Conservation (phyloP, 2,329 filamentous ascomycete species). For the Exophiala viscosa region DNA sequence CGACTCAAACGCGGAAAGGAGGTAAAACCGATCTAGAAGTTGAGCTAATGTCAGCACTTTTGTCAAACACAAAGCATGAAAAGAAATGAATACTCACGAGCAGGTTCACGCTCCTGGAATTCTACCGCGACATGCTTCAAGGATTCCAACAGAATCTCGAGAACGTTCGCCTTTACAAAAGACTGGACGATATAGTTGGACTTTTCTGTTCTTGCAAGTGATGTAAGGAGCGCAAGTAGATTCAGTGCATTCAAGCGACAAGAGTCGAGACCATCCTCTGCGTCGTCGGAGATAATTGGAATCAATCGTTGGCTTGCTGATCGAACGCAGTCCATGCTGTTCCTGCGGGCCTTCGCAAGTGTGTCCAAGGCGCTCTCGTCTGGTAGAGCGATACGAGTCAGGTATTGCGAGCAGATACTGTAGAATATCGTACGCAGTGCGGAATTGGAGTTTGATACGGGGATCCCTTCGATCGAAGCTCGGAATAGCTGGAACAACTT, state of each 20-base stretch:
- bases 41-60: slow-evolving; percentile 1
- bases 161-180: slow-evolving; percentile 82
- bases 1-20: slow-evolving; percentile 64
- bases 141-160: slow-evolving; percentile 84
- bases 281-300: slow-evolving; percentile 87
- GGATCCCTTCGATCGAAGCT: slow-evolving; percentile 73
- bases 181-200: slow-evolving; percentile 73
- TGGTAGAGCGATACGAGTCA: slow-evolving; percentile 60
- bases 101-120: slow-evolving; percentile 56
- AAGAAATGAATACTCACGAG: slow-evolving; percentile 46
- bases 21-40: slow-evolving; percentile 48
- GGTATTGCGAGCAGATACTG: slow-evolving; percentile 82
- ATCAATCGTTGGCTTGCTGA: slow-evolving; percentile 77
- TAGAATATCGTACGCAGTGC: slow-evolving; percentile 81
- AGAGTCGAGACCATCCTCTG: slow-evolving; percentile 73
- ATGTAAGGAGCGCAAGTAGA: slow-evolving; percentile 73
- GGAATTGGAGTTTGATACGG: slow-evolving; percentile 64
- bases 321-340: slow-evolving; percentile 67
- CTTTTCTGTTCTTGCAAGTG: slow-evolving; percentile 67
- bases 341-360: slow-evolving; percentile 45
- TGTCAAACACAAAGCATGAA: not conserved
- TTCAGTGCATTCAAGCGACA: slow-evolving; percentile 84
- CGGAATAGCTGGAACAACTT: slow-evolving; percentile 91
- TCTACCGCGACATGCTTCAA: slow-evolving; percentile 74
- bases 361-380: slow-evolving; percentile 45